Conservation (phyloP, 192 early-diverging fungal species). For the Chytriomyces sp. region DNA sequence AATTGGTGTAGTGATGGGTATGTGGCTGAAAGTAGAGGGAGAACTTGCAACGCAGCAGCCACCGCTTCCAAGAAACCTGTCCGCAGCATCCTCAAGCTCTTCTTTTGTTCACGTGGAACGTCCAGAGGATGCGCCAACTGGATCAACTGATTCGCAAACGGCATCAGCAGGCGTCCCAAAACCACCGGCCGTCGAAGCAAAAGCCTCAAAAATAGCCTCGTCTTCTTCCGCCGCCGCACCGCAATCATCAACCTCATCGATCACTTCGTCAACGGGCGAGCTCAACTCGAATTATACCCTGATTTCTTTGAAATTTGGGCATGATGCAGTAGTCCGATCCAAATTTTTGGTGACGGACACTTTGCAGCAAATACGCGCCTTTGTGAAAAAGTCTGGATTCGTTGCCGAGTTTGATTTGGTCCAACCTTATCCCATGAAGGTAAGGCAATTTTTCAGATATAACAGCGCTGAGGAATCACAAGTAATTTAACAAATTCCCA, state of each 20-base stretch:
- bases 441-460: not conserved
- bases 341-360: slow-evolving; percentile 2
- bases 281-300: not conserved
- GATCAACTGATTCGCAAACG: too few relatives aligned
- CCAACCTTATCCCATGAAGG: slow-evolving; percentile 16
- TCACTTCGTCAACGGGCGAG: not conserved
- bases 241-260: not conserved
- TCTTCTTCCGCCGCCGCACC: not conserved
- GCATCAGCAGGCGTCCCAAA: too few relatives aligned
- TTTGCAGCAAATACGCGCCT: not conserved
- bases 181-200: too few relatives aligned
- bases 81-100: not conserved
- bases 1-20: not conserved
- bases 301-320: slow-evolving; percentile 9
- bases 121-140: not conserved
- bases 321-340: not conserved
- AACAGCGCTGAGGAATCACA: not conserved
- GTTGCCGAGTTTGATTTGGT: slow-evolving; percentile 25
- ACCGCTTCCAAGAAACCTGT: not conserved
- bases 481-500: too few relatives aligned
- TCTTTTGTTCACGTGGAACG: not conserved
- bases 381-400: slow-evolving; percentile 13
- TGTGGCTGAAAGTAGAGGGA: not conserved
- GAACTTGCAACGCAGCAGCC: not conserved
- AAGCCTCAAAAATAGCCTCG: not conserved